phyloP scores from a whole-genome alignment of 345 rosid species.

The Moringa oleifera region DNA sequence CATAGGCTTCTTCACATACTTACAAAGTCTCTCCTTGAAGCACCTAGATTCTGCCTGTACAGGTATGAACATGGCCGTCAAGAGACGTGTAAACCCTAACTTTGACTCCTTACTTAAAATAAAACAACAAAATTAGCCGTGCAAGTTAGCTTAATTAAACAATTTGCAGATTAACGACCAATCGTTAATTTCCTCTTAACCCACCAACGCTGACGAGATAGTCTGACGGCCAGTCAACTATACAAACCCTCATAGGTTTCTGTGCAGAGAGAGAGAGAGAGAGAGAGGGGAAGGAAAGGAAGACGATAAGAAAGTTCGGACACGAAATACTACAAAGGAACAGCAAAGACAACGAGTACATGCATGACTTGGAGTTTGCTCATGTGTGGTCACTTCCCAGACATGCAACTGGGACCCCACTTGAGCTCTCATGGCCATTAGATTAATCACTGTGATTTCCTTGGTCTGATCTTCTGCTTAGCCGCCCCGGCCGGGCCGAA shows the following conservation, averaged over 20 bases:
- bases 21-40: neutral
- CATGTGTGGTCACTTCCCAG: conserved; percentile 34
- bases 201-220: conserved; percentile 31
- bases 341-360: conserved; percentile 22
- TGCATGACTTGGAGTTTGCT: conserved; percentile 38
- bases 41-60: conserved; percentile 9
- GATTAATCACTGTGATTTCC: neutral
- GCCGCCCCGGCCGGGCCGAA: no score
- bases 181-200: conserved; percentile 5
- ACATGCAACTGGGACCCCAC: conserved; percentile 29
- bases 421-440: conserved; percentile 6
- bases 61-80: neutral
- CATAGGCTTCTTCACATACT: neutral
- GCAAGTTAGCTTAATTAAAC: conserved; percentile 3
- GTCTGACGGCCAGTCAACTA: conserved; percentile 37
- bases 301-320: conserved; percentile 20
- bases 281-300: neutral
- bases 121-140: neutral
- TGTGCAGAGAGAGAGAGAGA: conserved; percentile 12
- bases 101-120: neutral
- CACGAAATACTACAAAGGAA: conserved; percentile 23
- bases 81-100: conserved; percentile 14
- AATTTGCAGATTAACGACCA: neutral
- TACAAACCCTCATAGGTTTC: conserved; percentile 14
- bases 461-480: no score